Percentiles rank a stretch among this genome's conserved stretches.
These are phyloP conservation scores for Arthrobotrys sinensis DNA, from an alignment of 2,329 filamentous ascomycete genomes.

Conservation along the genomic window DNA sequence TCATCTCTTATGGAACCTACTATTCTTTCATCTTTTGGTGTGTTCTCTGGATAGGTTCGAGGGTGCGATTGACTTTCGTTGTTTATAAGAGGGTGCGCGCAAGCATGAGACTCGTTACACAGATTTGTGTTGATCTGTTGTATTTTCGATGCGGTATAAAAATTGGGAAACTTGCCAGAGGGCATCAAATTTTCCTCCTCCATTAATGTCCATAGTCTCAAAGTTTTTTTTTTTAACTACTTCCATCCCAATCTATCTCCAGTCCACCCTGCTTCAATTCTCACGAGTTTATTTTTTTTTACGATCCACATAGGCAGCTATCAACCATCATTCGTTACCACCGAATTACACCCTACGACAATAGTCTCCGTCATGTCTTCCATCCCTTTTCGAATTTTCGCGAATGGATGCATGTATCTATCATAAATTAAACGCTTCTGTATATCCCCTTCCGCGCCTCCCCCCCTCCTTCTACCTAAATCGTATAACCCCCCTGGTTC, in stretches of 20 bases:
- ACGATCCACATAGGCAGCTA: too few species aligned
- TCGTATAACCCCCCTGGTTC: slow-evolving; percentile 46
- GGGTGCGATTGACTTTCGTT: background rate
- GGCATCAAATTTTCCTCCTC: slow-evolving; percentile 20
- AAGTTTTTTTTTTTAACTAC: background rate
- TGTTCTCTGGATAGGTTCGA: background rate
- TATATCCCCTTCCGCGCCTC: background rate
- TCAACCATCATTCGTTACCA: background rate
- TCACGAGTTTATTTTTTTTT: background rate
- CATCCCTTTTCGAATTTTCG: background rate
- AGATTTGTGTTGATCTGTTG: slow-evolving; percentile 40
- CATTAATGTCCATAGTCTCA: background rate
- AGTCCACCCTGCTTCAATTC: background rate
- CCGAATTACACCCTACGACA: too few species aligned
- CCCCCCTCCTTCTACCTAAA: background rate
- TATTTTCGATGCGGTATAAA: slow-evolving; percentile 14
- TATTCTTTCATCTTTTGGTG: background rate
- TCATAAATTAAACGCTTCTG: background rate
- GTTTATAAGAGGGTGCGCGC: background rate
- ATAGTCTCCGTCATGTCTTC: too few species aligned
- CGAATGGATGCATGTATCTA: slow-evolving; percentile 4
- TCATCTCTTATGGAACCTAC: slow-evolving; percentile 15
- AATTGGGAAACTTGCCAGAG: background rate
- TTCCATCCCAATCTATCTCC: background rate
- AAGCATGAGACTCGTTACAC: background rate